These are phyloP conservation scores for Scedosporium dehoogii DNA, from an alignment of 2,329 filamentous ascomycete species.

Conservation along the genomic window DNA sequence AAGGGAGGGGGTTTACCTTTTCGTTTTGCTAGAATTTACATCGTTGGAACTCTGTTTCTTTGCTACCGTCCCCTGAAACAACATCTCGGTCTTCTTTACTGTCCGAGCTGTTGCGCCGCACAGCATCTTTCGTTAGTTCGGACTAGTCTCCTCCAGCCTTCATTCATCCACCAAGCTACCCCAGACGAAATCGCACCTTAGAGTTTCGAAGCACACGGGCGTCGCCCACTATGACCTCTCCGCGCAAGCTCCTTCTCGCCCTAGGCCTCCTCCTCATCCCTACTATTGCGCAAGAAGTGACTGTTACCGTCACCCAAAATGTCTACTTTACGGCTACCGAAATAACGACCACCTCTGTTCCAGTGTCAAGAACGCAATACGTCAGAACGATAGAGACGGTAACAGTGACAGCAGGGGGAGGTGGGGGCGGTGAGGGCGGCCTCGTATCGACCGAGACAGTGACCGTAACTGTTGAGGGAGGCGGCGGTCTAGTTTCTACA, in stretches of 20 bases:
- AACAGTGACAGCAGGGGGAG: background rate
- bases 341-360: background rate
- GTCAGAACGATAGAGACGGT: background rate
- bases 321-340: background rate
- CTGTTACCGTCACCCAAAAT: background rate
- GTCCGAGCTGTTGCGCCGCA: too few species aligned
- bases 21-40: too few species aligned
- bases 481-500: background rate
- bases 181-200: too few species aligned
- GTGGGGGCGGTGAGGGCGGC: background rate
- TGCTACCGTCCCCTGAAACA: too few species aligned
- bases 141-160: too few species aligned
- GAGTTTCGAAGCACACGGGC: constrained; percentile 6
- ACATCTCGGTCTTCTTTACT: too few species aligned
- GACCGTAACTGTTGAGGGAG: background rate
- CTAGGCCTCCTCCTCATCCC: background rate
- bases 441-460: background rate
- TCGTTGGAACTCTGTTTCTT: too few species aligned
- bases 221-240: constrained; percentile 12
- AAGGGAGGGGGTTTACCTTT: too few species aligned
- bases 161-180: too few species aligned
- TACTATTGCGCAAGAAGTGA: background rate
- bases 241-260: constrained; percentile 6
- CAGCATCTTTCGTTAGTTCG: too few species aligned
- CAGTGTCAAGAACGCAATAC: background rate